Evolutionary conservation across 129 eudicot genomes (phyloP), one percentile per base, ranked within the genome.

Genomic region (Flaveria bidentis): DNA sequence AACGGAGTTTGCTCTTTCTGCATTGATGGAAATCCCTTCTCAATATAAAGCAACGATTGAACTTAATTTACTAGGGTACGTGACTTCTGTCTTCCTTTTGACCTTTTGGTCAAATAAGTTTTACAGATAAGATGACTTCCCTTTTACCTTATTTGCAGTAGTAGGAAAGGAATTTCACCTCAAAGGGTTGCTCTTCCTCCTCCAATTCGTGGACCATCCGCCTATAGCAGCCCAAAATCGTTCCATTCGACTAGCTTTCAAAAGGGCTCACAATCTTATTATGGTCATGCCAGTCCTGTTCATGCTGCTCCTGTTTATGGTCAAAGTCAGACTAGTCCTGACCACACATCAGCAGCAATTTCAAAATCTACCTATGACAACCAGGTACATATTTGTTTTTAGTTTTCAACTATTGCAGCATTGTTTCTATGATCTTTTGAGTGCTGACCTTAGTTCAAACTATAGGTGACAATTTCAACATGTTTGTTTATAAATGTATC

Each of bases 31-130:
- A 78, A 88, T 94, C 73, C 99, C 99, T 79, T 68, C 92, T 64
- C 99, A 94, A 69, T 94, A 94, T 64, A 94, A 94, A 79, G 99
- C 99, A 60, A 91, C 97, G 2, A 84, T 94, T 49, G 99, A 94
- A 87, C 88, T 91, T 42, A 86, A 81, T 73, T 68, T 94, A 80
- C 80, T 94, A 70, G 99, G 99, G 99, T 94, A 84, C 58, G 20
- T 76, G 9, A 13, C 57, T 22, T 69, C 6, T 23, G 26, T 45
- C 33, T 13, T 45, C 44, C 25, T 52, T 51, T 47, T 62, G 13
- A 62, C 56, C 46, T 57, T 47, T 77, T 63, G 56, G 65, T 76
- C 62, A 69, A 64, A 5, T 68, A 39, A 52, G 57, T 80, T 80
- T 9, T 7, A 53, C 61, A 28, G 8, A 14, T 14, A 49, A 13